Base-by-base conservation (phyloP, 306 rosid genomes). In the Canavalia ensiformis region DNA sequence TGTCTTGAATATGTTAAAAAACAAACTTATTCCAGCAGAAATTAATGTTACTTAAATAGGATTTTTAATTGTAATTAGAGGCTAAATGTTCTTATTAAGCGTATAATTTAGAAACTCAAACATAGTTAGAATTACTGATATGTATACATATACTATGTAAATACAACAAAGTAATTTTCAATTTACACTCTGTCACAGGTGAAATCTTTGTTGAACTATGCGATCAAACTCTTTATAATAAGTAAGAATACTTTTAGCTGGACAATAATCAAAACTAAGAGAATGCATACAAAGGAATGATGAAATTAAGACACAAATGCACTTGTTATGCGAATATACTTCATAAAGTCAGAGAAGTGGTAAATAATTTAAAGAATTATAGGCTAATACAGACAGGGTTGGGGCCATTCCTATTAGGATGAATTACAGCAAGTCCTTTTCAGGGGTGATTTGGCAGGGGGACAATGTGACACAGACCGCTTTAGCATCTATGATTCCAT, bases 391-490 rank as follows among this genome's bases (percentile, higher is more conserved):
- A 34, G 90, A 82, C 94, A 88, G 79, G 68, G 83, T 2, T 4
- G 4, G 41, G 41, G 85, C 46, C 84, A 72, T 54, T 67, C 68
- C 34, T 50, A 75, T 74, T 72, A 76, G 79, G 84, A 87, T 54
- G 65, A 70, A 67, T 34, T 45, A 69, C n/a, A 50, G 51, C 50
- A 30, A 6, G 82, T 84, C 88, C 45, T 78, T 87, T 86, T 84
- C 90, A 79, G 75, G 54, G 87, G 80, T 64, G 77, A 79, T 57
- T 67, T 73, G 87, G 73, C 73, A 47, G 52, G 77, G 82, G 79
- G 83, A 80, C 91, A 89, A 78, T 67, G 79, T 75, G 83, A 86
- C 64, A 75, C 29, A 58, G 85, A 74, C 82, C 79, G 31, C 70
- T 62, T 85, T 77, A 84, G 82, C 83, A 67, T 72, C 86, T 82